A percentile compares a stretch with the other conserved stretches of the same genome.
phyloP scores from a whole-genome alignment of 495 filamentous ascomycete species.

The Tuber aestivum region DNA sequence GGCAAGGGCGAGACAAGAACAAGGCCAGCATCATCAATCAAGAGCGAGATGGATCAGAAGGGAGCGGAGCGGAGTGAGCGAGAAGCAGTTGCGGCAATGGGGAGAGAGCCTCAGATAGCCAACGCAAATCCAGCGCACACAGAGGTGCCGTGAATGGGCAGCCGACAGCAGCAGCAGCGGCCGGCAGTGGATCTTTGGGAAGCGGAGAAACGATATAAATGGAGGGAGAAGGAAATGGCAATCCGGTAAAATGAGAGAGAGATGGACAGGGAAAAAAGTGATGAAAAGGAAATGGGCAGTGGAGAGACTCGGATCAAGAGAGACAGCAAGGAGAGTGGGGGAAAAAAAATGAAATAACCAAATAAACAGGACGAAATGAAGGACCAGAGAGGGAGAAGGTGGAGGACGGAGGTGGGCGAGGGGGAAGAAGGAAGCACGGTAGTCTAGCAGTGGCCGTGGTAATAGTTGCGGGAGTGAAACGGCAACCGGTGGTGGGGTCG shows the following conservation, averaged over 20 bases:
- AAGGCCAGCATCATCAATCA: background rate
- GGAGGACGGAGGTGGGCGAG: background rate
- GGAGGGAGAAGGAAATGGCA: slow-evolving; percentile 10
- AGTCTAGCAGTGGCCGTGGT: background rate
- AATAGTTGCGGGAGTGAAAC: too few species aligned
- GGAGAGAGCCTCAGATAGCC: slow-evolving; percentile 33
- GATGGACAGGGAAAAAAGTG: slow-evolving; percentile 33
- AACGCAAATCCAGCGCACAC: slow-evolving; percentile 20
- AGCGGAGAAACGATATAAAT: slow-evolving; percentile 12
- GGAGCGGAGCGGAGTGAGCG: slow-evolving; percentile 1
- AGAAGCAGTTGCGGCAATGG: background rate
- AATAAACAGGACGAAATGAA: slow-evolving; percentile 35
- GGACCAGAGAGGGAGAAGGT: slow-evolving; percentile 16
- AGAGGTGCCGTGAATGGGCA: slow-evolving; percentile 28
- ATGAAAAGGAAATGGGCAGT: slow-evolving; percentile 28
- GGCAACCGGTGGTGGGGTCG: too few species aligned
- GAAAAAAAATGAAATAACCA: slow-evolving; percentile 35
- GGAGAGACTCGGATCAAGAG: slow-evolving; percentile 45
- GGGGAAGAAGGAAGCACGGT: background rate
- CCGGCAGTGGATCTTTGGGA: slow-evolving; percentile 29
- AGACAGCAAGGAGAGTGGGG: slow-evolving; percentile 31
- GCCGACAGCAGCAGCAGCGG: slow-evolving; percentile 32
- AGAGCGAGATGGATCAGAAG: background rate
- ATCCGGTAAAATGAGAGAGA: slow-evolving; percentile 42
- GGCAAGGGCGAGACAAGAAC: background rate